Evolutionary conservation across 2,329 filamentous ascomycete genomes (phyloP), one percentile per base, ranked within the genome.

Genomic region (Colletotrichum musae): DNA sequence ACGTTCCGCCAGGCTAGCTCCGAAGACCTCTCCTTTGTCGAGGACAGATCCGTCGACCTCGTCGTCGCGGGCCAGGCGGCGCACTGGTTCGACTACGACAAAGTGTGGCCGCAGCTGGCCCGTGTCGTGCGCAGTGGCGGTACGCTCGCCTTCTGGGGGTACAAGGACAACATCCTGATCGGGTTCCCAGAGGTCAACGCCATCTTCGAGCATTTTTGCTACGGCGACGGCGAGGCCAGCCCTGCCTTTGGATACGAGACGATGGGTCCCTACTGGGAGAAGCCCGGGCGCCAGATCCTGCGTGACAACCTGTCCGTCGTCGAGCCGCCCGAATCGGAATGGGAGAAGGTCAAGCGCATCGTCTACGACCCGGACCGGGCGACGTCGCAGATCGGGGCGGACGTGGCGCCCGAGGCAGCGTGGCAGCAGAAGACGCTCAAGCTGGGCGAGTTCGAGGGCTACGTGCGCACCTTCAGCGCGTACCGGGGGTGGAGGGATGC

Each of bases 81-180:
- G 48, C 90, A 92, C 75, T 92, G 90, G 90, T 92, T 92, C 76
- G 84, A 91, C 75, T 88, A 87, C 74, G 48, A 71, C 7, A 81
- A 80, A 47, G 82, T 86, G 3, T 92, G 88, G 86, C 83, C 83
- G 0, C 85, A 88, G 73, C 75, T 92, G 66, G 80, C 79, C 10
- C 82, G 88, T 13, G 84, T 89, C 7, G 78, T 91, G 48, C 82
- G 85, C 57, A 76, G 77, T 2, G 87, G 87, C 15, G 89, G 89
- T 16, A 88, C 87, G 0, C 73, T 92, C n/a, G 89, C 89, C 0
- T 89, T 90, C 75, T 91, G 87, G 87, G 89, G 89, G 2, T 92
- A 92, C 77, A 89, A 88, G 74, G 90, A 92, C 77, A 89, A 87
- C 74, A 81, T 89, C 41, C 83, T 92, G 59, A 78, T 89, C 16